Evolutionary conservation across 352 stramenopile species (phyloP), one percentile per base, ranked within the genome.

Genomic region (Phytophthora litchii): DNA sequence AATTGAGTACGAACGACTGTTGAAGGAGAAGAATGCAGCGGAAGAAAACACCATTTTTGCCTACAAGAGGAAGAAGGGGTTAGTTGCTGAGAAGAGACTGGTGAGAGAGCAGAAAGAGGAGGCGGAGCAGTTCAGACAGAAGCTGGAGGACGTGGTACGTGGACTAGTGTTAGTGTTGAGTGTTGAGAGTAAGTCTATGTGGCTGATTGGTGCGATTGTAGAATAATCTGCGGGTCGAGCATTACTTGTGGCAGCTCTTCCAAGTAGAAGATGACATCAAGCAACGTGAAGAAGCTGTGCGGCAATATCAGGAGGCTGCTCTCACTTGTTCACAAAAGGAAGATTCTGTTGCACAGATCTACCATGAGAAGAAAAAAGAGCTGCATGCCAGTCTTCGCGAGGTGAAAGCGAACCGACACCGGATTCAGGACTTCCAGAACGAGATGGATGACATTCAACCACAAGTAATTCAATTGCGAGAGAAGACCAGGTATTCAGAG

Each of bases 211-310:
- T 32, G 23, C 50, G 16, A 11, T 11, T 38, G 46, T 52, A 92
- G 83, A 78, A 78, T 62, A 53, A 83, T 16, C 54, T 97, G 3
- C 82, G 93, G 23, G 86, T 91, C 0, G 89, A 99, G 55, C 93
- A 97, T 63, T 99, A 97, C 53, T 73, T 99, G 34, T 99, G 96
- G 96, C 90, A 98, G 57, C 78, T 99, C 17, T 98, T 94, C 44
- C 94, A 99, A 66, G 85, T 98, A 17, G 78, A 99, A 54, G 78
- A 91, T 12, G 90, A 98, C 36, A 76, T 96, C 3, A 76, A 89
- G 16, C 67, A 88, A 21, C 83, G 92, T 35, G 89, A 97, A 58
- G 91, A 94, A 20, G 62, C 77, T 3, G 74, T 97, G 10, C 76
- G 78, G 16, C 45, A 71, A 0, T 67, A 77, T 14, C 70, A 91